Conservation (phyloP, 768 basidiomycete species). For the Suillus placidus region DNA sequence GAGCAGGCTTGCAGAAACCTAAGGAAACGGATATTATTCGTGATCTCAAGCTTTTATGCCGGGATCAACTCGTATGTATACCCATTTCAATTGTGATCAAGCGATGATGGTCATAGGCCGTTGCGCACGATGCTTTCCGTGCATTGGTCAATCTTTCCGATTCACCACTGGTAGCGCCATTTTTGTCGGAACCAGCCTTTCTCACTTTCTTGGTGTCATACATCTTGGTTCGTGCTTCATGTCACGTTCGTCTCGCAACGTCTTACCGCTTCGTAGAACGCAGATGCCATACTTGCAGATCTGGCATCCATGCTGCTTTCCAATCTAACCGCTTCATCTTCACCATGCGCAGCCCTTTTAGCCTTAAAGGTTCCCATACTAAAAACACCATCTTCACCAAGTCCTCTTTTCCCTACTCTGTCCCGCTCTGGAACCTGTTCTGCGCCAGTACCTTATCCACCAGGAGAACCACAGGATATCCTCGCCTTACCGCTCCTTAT, state of each 20-base stretch:
- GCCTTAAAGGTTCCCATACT: conserved; percentile 68
- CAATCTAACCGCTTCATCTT: conserved; percentile 82
- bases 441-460: conserved; percentile 72
- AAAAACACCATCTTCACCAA: conserved; percentile 41
- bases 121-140: conserved; percentile 94
- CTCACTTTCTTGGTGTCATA: conserved; percentile 85
- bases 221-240: conserved; percentile 62
- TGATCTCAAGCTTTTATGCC: conserved; percentile 84
- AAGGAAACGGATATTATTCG: conserved; percentile 71
- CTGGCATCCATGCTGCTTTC: conserved; percentile 96
- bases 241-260: conserved; percentile 9
- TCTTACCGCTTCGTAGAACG: conserved; percentile 57
- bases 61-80: conserved; percentile 76
- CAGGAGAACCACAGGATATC: conserved; percentile 52
- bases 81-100: conserved; percentile 18
- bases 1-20: conserved; percentile 56
- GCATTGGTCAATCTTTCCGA: conserved; percentile 94
- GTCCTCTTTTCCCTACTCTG: conserved; percentile 69
- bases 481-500: conserved; percentile 80
- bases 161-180: conserved; percentile 64
- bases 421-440: conserved; percentile 82
- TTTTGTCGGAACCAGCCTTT: conserved; percentile 74
- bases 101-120: conserved; percentile 50
- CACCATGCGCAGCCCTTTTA: conserved; percentile 65
- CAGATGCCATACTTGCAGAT: conserved; percentile 89